Percentiles rank a stretch among this genome's conserved stretches.
phyloP scores from a whole-genome alignment of 345 rosid species.

The Noccaea bulbosa region DNA sequence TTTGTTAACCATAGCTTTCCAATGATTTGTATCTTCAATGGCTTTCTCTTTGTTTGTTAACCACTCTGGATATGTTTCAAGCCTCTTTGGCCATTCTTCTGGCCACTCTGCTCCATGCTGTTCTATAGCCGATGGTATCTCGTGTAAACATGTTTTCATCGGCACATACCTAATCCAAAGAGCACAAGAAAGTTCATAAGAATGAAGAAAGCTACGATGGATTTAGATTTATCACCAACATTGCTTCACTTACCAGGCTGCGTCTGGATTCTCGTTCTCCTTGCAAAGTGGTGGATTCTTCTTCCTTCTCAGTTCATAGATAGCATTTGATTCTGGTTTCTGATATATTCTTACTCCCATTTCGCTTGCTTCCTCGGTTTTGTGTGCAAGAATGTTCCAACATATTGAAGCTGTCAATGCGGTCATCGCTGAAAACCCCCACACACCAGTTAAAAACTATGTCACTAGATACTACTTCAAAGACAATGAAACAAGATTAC shows the following conservation, averaged over 20 bases:
- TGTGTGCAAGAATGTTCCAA: conserved; percentile 94
- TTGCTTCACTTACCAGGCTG: conserved; percentile 73
- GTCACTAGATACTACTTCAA: conserved; percentile 9
- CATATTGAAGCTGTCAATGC: conserved; percentile 78
- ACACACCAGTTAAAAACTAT: conserved; percentile 14
- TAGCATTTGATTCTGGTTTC: conserved; percentile 89
- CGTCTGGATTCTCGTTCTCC: conserved; percentile 89
- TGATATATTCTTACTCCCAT: conserved; percentile 90
- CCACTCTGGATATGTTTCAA: conserved; percentile 96
- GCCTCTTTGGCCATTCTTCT: conserved; percentile 97
- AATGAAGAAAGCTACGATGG: conserved; percentile 6
- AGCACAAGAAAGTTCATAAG: neutral
- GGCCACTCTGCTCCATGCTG: conserved; percentile 97
- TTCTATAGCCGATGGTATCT: conserved; percentile 81
- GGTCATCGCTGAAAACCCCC: conserved; percentile 65
- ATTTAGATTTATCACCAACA: neutral
- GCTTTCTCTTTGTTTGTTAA: conserved; percentile 66
- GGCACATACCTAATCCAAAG: conserved; percentile 68
- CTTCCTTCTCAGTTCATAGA: conserved; percentile 79
- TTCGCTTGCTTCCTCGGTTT: conserved; percentile 87
- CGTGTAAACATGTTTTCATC: conserved; percentile 74
- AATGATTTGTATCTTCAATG: conserved; percentile 63
- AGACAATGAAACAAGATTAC: neutral
- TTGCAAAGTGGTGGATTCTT: conserved; percentile 84
- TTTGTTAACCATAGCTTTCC: conserved; percentile 79